phyloP scores from a whole-genome alignment of 1,139 yeast species.

The Saccharomyces uvarum region DNA sequence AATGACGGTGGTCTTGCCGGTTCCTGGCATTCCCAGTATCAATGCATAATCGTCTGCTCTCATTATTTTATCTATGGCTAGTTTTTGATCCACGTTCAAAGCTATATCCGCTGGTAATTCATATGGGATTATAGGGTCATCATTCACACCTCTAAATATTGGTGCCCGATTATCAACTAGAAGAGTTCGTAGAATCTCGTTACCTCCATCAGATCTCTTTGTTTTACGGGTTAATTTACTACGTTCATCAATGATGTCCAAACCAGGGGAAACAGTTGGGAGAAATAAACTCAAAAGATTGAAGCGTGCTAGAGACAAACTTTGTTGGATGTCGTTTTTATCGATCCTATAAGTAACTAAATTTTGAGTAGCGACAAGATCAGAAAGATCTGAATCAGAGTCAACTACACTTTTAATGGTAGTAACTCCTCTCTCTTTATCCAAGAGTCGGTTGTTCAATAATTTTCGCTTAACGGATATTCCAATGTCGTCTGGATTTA shows the following conservation, averaged over 20 bases:
- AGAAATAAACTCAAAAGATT: conserved; percentile 63
- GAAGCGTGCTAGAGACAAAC: conserved; percentile 68
- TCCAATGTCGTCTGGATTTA: conserved; percentile 34
- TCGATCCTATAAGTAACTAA: conserved; percentile 54
- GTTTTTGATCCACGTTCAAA: conserved; percentile 61
- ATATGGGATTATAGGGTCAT: conserved; percentile 26
- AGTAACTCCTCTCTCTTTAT: conserved; percentile 3
- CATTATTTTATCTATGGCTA: conserved; percentile 60
- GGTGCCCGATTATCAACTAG: conserved; percentile 57
- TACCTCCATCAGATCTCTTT: conserved; percentile 42
- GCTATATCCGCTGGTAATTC: conserved; percentile 11
- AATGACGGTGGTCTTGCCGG: conserved; percentile 92
- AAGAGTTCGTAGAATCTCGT: conserved; percentile 43
- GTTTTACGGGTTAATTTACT: conserved; percentile 10
- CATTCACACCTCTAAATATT: conserved; percentile 27
- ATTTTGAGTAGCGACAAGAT: conserved; percentile 14
- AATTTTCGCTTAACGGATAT: conserved; percentile 49
- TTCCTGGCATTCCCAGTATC: conserved; percentile 96
- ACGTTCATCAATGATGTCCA: conserved; percentile 10
- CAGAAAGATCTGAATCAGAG: conserved; percentile 5
- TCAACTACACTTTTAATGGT: conserved; percentile 14
- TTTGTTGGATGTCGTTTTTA: conserved; percentile 68
- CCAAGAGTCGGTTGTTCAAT: conserved; percentile 34
- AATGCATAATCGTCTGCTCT: conserved; percentile 67
- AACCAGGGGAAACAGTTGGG: conserved; percentile 24